Conservation (phyloP, 257 asterid genomes). For the Linaria vulgaris region DNA sequence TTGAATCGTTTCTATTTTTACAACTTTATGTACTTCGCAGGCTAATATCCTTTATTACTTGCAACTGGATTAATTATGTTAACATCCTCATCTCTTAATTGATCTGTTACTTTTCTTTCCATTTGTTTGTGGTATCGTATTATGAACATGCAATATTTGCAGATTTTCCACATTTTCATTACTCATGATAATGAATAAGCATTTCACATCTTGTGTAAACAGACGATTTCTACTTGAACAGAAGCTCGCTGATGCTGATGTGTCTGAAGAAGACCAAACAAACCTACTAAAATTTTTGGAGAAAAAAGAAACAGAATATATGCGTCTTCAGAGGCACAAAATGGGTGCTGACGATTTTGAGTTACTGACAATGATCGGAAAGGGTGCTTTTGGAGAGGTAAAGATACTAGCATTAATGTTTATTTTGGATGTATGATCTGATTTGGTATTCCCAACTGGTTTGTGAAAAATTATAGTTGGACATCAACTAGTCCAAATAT, state of each 20-base stretch:
- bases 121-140: conserved; percentile 7
- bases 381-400: conserved; percentile 99
- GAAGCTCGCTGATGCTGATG: conserved; percentile 99
- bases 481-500: not conserved
- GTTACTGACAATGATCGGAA: conserved; percentile 92
- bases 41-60: conserved; percentile 8
- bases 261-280: conserved; percentile 94
- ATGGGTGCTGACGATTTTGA: conserved; percentile 95
- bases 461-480: not conserved
- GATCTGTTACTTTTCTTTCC: not conserved
- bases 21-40: not conserved
- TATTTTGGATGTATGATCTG: conserved; percentile 12
- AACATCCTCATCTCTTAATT: too few relatives aligned
- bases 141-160: conserved; percentile 6
- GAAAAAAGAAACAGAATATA: conserved; percentile 96
- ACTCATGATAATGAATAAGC: conserved; percentile 1
- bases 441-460: not conserved
- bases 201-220: conserved; percentile 34
- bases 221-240: conserved; percentile 82
- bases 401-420: conserved; percentile 4
- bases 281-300: conserved; percentile 81
- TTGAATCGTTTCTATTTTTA: not conserved
- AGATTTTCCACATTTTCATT: conserved; percentile 13
- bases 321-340: conserved; percentile 98
- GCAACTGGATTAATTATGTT: not conserved